Percentiles rank a stretch among this genome's conserved stretches.
phyloP scores from a whole-genome alignment of 139 green algal genomes.

The Nannochloris sp. region DNA sequence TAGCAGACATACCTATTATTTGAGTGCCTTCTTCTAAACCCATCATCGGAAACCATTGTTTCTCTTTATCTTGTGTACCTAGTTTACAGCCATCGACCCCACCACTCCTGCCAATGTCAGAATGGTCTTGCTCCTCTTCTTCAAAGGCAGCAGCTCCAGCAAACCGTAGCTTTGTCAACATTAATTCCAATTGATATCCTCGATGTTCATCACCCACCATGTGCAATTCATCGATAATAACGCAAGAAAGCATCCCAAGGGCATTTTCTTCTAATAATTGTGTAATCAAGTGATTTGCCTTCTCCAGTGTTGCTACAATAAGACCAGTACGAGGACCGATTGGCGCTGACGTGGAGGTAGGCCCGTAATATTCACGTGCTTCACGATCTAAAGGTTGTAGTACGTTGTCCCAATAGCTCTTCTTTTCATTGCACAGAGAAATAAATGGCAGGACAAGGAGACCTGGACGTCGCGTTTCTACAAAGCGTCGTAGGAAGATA shows the following conservation, averaged over 20 bases:
- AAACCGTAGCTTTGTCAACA: conserved; percentile 94
- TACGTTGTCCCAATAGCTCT: conserved; percentile 24
- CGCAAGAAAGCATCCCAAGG: conserved; percentile 36
- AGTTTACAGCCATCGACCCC: not conserved
- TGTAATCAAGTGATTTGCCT: conserved; percentile 68
- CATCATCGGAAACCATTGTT: not conserved
- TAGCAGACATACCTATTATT: conserved; percentile 95
- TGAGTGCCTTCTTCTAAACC: conserved; percentile 46
- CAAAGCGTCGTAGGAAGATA: conserved; percentile 61
- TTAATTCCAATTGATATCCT: conserved; percentile 91
- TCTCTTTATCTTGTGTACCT: not conserved
- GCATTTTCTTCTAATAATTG: conserved; percentile 28
- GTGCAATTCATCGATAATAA: conserved; percentile 73
- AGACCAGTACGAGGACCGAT: conserved; percentile 34
- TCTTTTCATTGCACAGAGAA: conserved; percentile 58
- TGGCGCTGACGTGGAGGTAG: not conserved
- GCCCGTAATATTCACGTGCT: conserved; percentile 24
- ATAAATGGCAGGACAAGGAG: conserved; percentile 58
- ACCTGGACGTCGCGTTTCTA: conserved; percentile 14
- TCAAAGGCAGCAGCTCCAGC: conserved; percentile 3
- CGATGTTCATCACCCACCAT: conserved; percentile 72
- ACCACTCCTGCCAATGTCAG: not conserved
- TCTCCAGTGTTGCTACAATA: conserved; percentile 79
- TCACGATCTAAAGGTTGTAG: conserved; percentile 21
- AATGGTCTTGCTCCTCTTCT: not conserved